Evolutionary conservation across 2,329 filamentous ascomycete species (phyloP), one percentile per base, ranked within the genome.

Genomic region (Graphilbum ipis-grandicollis): DNA sequence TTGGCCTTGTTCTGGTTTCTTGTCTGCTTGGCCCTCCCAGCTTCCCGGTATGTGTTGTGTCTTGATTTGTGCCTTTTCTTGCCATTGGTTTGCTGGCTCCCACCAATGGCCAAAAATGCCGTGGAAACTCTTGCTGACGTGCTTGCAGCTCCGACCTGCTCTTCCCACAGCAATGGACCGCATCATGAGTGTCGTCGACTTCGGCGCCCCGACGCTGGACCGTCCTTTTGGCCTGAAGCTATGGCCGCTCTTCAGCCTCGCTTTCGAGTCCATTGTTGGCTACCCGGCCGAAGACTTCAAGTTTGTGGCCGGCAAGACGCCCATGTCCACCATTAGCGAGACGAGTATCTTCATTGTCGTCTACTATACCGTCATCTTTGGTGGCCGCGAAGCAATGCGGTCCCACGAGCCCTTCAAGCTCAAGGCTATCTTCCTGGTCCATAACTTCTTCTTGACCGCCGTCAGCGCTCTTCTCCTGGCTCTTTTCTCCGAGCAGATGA

Each of bases 311-410:
- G 83, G 83, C 51, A 64, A 75, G 57, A 94, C 86, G 22, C 81
- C 84, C 43, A 79, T 96, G 71, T 93, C 86, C 38, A 94, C 86
- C 4, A 65, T 94, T 51, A 79, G 79, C 58, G 75, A 82, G 60
- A 88, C 83, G 35, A 71, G 74, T 41, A 71, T 80, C 48, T 79
- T 85, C 55, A 77, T 94, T 49, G 63, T 84, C 52, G 63, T 81
- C 55, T 98, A 96, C 76, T 96, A 96, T 60, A 62, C 80, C 47
- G 66, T 93, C 62, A 90, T 96, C 52, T 92, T 96, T 48, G 86
- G 86, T 45, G 90, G 88, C 41, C 74, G 88, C 46, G 83, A 92
- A 60, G 56, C 85, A 50, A 96, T 98, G 90, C 82, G 83, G 61
- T 78, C 80, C 52, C 74, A 83, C 44, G 68, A 78, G 54, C 69